Conservation (phyloP, 768 basidiomycete species). For the Serendipita vermifera region DNA sequence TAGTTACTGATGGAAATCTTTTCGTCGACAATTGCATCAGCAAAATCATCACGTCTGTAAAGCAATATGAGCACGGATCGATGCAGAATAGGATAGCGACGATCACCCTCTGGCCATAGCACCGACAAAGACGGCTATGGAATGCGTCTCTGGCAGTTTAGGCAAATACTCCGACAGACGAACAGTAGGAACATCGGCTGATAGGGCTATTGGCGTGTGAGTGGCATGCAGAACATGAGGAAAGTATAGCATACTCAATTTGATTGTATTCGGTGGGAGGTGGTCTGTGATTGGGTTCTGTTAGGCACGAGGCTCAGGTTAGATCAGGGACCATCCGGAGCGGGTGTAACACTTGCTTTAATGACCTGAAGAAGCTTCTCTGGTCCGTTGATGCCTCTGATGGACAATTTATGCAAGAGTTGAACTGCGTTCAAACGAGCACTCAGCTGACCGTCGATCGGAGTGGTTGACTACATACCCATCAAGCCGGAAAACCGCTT, state of each 20-base stretch:
- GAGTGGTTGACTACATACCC: constrained; percentile 41
- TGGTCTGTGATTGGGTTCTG: constrained; percentile 93
- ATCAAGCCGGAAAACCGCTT: constrained; percentile 97
- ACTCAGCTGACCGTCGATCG: background rate
- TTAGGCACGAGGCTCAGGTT: background rate
- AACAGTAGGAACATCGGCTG: constrained; percentile 76
- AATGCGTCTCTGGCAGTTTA: constrained; percentile 75
- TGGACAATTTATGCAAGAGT: constrained; percentile 89
- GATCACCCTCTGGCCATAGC: constrained; percentile 85
- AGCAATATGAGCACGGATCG: too few species aligned
- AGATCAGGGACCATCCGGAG: constrained; percentile 3
- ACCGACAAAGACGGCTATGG: constrained; percentile 89
- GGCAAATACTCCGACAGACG: constrained; percentile 74
- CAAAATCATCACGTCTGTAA: constrained; percentile 72
- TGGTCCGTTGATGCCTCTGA: constrained; percentile 89
- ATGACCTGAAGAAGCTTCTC: constrained; percentile 96
- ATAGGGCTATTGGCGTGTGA: constrained; percentile 48
- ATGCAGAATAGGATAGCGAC: background rate
- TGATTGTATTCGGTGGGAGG: constrained; percentile 87
- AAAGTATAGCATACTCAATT: constrained; percentile 90
- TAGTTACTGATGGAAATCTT: constrained; percentile 96
- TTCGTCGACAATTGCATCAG: constrained; percentile 86
- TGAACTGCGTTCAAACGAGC: constrained; percentile 47
- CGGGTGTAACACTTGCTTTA: constrained; percentile 52
- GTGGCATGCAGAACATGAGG: too few species aligned